Base-by-base conservation (phyloP, 192 early-diverging fungal genomes). In the Coemansia sp. region DNA sequence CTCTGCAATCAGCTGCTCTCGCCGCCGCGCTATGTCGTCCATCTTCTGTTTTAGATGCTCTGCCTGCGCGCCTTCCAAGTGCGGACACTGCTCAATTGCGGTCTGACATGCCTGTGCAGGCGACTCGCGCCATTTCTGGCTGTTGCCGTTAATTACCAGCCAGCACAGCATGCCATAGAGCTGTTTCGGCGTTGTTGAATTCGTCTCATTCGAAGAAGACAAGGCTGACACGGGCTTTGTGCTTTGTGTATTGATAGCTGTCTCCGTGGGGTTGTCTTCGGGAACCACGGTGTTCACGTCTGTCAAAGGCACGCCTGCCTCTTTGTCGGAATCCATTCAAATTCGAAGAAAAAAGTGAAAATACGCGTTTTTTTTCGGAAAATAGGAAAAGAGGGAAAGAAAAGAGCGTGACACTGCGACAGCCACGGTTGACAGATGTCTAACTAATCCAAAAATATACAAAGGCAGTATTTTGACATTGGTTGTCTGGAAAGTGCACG, bases 161-260 rank as follows among this genome's bases (percentile, higher is more conserved):
- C 72, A 75, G 54, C 66, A 75, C 22, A 75, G 60, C 60, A 75
- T 68, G 19, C 72, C 65, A 33, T 75, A 75, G 4, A 75, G 53
- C 38, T 75, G 61, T 51, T 70, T 70, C 23, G 49, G 68, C 44
- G 68, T 64, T 30, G 58, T 35, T 7, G 44, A n/a, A 14, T 28
- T 11, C 11, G 50, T 21, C 55, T 27, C n/a, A 3, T n/a, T 30
- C 25, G 51, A 23, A 1, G 56, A 12, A 3, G 44, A 35, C 5
- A 14, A 6, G 10, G 8, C 14, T 35, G 33, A 8, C 33, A 35
- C 33, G 1, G 33, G 33, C 33, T 35, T 35, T 35, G 33, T 35
- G 33, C 33, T 35, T 35, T 35, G 33, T 35, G 33, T 35, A 14
- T 9, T 14, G 2, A 8, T 35, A 35, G 10, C 33, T 35, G 33